These are phyloP conservation scores for Poterioochromonas sp. DNA, from an alignment of 352 stramenopile genomes.

Conservation along the genomic window DNA sequence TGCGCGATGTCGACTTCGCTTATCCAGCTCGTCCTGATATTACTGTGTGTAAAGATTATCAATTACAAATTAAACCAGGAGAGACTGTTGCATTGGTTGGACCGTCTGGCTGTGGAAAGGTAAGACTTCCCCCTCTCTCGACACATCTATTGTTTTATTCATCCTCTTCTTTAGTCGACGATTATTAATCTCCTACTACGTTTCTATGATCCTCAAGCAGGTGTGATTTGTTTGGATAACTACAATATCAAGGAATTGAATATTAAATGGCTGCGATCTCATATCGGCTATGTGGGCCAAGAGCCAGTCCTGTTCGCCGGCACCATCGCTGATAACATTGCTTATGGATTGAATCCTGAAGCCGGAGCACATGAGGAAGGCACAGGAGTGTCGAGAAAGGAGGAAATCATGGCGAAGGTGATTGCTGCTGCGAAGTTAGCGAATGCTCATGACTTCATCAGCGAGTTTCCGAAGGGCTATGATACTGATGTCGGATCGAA, in stretches of 20 bases:
- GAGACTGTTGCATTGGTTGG: neutral
- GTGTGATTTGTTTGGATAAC: neutral
- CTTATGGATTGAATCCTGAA: constrained; percentile 59
- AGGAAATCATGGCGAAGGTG: neutral
- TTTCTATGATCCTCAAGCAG: neutral
- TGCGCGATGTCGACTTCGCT: constrained; percentile 35
- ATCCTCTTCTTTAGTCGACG: too few species aligned
- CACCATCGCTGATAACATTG: constrained; percentile 89
- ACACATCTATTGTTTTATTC: too few species aligned
- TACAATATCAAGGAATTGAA: neutral
- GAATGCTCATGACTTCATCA: constrained; percentile 91
- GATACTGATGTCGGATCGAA: constrained; percentile 93
- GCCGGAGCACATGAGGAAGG: neutral
- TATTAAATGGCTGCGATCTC: constrained; percentile 76
- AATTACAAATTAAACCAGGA: neutral
- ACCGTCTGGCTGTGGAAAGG: constrained; percentile 53
- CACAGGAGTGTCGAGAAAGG: neutral
- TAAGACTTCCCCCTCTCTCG: neutral
- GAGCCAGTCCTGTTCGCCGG: constrained; percentile 94
- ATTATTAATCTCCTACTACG: too few species aligned
- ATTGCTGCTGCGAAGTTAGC: constrained; percentile 72
- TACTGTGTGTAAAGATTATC: neutral
- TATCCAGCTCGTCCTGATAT: constrained; percentile 35
- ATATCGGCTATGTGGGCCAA: constrained; percentile 92
- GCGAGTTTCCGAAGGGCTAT: constrained; percentile 79